Conservation (phyloP, 139 green algal species). For the Micromonas commoda region DNA sequence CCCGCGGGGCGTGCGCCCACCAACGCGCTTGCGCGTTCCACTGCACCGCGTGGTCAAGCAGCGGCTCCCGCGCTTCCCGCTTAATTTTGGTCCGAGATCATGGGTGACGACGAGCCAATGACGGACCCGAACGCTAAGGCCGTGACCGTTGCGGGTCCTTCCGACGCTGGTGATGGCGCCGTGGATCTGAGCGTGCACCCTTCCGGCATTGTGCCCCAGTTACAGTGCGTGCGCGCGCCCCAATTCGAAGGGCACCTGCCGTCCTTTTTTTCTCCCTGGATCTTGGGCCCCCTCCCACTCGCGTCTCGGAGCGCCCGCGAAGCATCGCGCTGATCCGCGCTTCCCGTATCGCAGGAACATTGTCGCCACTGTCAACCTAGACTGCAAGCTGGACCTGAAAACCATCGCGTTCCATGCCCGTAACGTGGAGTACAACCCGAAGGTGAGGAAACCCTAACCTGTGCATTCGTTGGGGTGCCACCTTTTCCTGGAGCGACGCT, state of each 20-base stretch:
- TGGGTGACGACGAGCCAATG: too few relatives aligned
- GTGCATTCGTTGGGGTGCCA: not conserved
- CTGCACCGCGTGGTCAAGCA: too few relatives aligned
- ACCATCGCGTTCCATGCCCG: constrained; percentile 89
- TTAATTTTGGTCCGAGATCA: too few relatives aligned
- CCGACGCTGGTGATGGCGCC: constrained; percentile 2
- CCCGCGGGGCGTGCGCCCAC: too few relatives aligned
- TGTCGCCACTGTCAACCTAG: constrained; percentile 92
- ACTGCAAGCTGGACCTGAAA: constrained; percentile 89
- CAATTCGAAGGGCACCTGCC: not conserved
- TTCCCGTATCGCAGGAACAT: constrained; percentile 43
- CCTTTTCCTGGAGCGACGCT: too few relatives aligned
- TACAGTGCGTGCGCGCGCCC: constrained; percentile 78
- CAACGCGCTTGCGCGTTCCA: too few relatives aligned
- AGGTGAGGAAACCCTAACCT: constrained; percentile 49
- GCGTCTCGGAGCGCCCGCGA: too few relatives aligned
- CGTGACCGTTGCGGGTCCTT: not conserved
- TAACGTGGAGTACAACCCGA: constrained; percentile 99
- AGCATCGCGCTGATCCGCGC: not conserved
- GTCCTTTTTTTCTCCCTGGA: not conserved
- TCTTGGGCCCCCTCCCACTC: not conserved
- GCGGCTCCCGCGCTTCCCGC: too few relatives aligned
- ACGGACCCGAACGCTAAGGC: not conserved
- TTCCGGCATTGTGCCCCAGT: constrained; percentile 78
- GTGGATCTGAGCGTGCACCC: constrained; percentile 73